Evolutionary conservation across 2,329 filamentous ascomycete species (phyloP), one percentile per base, ranked within the genome.

Genomic region (Orbilia brochopaga): DNA sequence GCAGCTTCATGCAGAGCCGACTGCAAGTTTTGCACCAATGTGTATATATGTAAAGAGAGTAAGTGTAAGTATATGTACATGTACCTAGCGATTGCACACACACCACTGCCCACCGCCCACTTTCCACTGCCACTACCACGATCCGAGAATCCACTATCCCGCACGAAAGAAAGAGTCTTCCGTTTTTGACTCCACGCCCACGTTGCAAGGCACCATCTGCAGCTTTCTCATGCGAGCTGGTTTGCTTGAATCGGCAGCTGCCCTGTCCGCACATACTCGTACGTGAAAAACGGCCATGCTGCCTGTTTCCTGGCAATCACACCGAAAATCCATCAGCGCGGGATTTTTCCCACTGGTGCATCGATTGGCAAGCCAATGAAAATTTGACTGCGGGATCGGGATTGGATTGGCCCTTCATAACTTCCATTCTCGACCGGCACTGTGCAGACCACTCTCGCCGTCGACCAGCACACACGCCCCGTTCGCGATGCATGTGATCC

Each of bases 381-480:
- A n/a, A 46, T 23, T 24, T 35, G 42, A 32, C 27, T 8, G 30
- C 7, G 5, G 83, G 64, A 85, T 85, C 23, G 19, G 15, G 32
- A 51, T 42, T 15, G 37, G n/a, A 78, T 76, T 23, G 75, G 75
- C 1, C 77, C 72, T 32, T 78, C 74, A 54, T 78, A 78, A 44
- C 77, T 48, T 61, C 62, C 85, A 77, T 80, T 85, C 74, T 69
- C 74, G 87, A 30, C 84, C 86, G 17, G 83, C 85, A 42, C 79
- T 82, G 77, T 81, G 82, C 76, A 89, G 76, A 0, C 85, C 87
- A 77, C 79, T 81, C 75, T 92, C 90, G 0, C 91, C 91, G 79
- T 96, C 90, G 10, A 95, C 90, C 50, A 96, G 82, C 23, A 96
- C 89, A 80, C 91, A 96, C 90, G 91, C 95, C 0, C 91, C 91